Conservation (phyloP, 129 eudicot genomes). For the Dittrichia graveolens region DNA sequence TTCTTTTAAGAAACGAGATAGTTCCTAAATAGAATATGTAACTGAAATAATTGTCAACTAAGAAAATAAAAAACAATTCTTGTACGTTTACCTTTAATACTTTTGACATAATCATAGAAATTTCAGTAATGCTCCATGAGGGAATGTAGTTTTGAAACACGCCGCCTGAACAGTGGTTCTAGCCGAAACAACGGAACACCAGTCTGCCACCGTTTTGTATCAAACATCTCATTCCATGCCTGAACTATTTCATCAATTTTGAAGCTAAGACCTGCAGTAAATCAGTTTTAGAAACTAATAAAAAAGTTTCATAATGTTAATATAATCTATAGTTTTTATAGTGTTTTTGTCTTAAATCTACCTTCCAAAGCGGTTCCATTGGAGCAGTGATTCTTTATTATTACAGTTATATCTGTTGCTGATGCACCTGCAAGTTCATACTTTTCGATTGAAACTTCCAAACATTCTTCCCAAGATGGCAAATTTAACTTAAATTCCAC, state of each 20-base stretch:
- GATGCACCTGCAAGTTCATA: conserved; percentile 96
- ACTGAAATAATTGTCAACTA: neutral
- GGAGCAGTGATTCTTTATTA: conserved; percentile 92
- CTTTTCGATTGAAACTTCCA: conserved; percentile 92
- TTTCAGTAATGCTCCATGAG: conserved; percentile 60
- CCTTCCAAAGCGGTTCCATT: conserved; percentile 77
- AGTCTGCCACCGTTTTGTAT: conserved; percentile 86
- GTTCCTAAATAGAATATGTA: neutral
- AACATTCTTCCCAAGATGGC: conserved; percentile 92
- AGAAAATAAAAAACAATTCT: neutral
- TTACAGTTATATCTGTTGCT: conserved; percentile 75
- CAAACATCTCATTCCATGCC: conserved; percentile 99
- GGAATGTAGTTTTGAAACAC: conserved; percentile 72
- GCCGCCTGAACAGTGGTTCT: conserved; percentile 81
- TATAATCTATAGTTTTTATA: neutral
- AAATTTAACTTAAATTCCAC: conserved; percentile 75
- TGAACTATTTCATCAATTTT: conserved; percentile 91
- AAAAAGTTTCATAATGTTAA: conserved; percentile 2
- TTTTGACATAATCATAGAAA: conserved; percentile 9
- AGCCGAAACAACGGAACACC: conserved; percentile 71
- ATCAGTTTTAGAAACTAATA: conserved; percentile 4
- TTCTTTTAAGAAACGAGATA: neutral
- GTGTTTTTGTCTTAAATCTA: conserved; percentile 18
- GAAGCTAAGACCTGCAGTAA: conserved; percentile 56
- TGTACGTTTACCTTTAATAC: conserved; percentile 9